Base-by-base conservation (phyloP, 179 eudicot species). In the Silene coronaria region DNA sequence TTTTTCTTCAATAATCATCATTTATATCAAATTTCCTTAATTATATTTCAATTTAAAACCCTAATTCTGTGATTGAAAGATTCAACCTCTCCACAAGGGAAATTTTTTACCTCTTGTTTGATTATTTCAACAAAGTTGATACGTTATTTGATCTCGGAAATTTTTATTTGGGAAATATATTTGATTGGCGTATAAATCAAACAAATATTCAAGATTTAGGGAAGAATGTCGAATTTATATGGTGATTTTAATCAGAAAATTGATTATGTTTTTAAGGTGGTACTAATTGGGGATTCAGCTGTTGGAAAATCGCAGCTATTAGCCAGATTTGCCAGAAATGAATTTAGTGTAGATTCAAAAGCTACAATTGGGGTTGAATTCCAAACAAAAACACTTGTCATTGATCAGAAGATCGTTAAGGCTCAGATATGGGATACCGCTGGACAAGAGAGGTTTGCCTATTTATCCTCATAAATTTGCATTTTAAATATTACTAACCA, bases 371-470 rank as follows among this genome's bases (percentile, higher is more conserved):
- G 95, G 74, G 95, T 90, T 38, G 95, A 88, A 73, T 90, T 90
- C 61, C 95, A 90, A 73, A 90, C 96, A 4, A 90, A 88, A 69
- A 88, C 91, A 6, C 86, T 90, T 5, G 72, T 81, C 4, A 81
- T 90, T 63, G 92, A 90, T 85, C 77, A 88, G 19, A 90, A 90
- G 78, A 87, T 82, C 3, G 88, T 88, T 13, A 90, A 90, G 87
- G 96, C 96, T 60, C 96, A 90, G 78, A 90, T 90, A 60, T 90
- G 96, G 96, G 96, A 90, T 68, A 90, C 96, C 76, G 96, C 92
- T 73, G 91, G 92, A 26, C 92, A 90, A 83, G 95, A 90, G 75
- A 88, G 95, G 95, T 90, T 60, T 38, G 61, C 16, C 6, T 5
- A n/a, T 64, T 45, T 27, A 46, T 9, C 10, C n/a, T 26, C 10